Evolutionary conservation across 148 eudicot genomes (phyloP).

Genomic region (Chenopodium formosanum): DNA sequence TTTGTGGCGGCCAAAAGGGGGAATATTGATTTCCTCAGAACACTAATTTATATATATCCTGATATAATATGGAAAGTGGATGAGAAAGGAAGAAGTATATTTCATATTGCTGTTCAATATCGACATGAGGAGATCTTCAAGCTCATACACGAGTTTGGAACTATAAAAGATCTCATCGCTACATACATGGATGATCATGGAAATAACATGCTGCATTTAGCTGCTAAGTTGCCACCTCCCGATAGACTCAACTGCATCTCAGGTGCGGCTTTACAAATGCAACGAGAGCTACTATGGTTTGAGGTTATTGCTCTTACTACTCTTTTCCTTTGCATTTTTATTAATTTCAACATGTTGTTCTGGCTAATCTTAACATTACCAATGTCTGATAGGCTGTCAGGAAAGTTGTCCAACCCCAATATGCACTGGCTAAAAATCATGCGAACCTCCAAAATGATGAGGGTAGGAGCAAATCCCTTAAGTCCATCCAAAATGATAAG

Average conservation of each 20-base stretch:
- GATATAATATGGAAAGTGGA: conserved; percentile 32
- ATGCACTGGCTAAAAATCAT: too few relatives aligned
- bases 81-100: conserved; percentile 15
- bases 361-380: too few relatives aligned
- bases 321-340: background rate
- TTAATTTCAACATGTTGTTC: too few relatives aligned
- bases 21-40: conserved; percentile 25
- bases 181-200: conserved; percentile 15
- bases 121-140: conserved; percentile 31
- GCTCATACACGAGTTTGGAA: conserved; percentile 26
- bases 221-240: conserved; percentile 21
- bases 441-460: too few relatives aligned
- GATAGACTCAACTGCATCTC: conserved; percentile 24
- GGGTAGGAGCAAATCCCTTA: too few relatives aligned
- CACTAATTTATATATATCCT: conserved; percentile 19
- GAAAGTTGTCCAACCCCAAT: too few relatives aligned
- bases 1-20: conserved; percentile 27
- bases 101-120: conserved; percentile 23
- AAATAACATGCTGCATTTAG: conserved; percentile 29
- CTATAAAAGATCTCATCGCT: conserved; percentile 27
- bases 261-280: conserved; percentile 32
- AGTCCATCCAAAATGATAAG: too few relatives aligned
- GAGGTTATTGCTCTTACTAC: conserved; percentile 14
- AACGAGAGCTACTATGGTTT: conserved; percentile 30
- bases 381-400: too few relatives aligned